A percentile compares a stretch with the other conserved stretches of the same genome.
These are phyloP conservation scores for Sisymbrium altissimum DNA, from an alignment of 345 rosid genomes.

Conservation along the genomic window DNA sequence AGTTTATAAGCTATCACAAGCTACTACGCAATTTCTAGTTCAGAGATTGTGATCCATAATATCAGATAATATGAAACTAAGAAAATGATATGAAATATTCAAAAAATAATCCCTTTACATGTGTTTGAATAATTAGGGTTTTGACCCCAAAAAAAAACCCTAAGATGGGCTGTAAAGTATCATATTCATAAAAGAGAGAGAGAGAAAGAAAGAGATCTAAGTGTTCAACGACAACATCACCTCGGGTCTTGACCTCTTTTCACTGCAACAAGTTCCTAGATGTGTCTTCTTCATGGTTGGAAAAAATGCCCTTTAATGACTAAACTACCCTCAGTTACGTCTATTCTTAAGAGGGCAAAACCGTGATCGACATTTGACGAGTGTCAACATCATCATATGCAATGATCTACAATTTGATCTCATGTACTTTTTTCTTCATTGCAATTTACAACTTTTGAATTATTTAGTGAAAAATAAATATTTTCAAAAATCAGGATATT, in stretches of 20 bases:
- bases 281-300: constrained; percentile 34
- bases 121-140: constrained; percentile 33
- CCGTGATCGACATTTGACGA: constrained; percentile 12
- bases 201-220: constrained; percentile 6
- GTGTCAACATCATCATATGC: constrained; percentile 28
- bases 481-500: not conserved
- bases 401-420: constrained; percentile 10
- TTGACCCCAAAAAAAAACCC: constrained; percentile 26
- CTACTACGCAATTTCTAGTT: not conserved
- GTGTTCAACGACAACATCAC: constrained; percentile 49
- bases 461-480: not conserved
- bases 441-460: not conserved
- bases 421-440: not conserved
- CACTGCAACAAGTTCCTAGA: constrained; percentile 73
- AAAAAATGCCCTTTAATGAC: constrained; percentile 14
- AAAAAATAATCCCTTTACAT: not conserved
- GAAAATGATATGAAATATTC: constrained; percentile 1
- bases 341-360: not conserved
- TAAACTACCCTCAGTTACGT: constrained; percentile 2
- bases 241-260: constrained; percentile 54
- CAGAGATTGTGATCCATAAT: constrained; percentile 1
- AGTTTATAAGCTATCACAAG: not conserved
- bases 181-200: not conserved
- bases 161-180: constrained; percentile 32
- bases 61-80: not conserved